Evolutionary conservation across 2,329 filamentous ascomycete genomes (phyloP).

Genomic region (Aspergillus candidus): DNA sequence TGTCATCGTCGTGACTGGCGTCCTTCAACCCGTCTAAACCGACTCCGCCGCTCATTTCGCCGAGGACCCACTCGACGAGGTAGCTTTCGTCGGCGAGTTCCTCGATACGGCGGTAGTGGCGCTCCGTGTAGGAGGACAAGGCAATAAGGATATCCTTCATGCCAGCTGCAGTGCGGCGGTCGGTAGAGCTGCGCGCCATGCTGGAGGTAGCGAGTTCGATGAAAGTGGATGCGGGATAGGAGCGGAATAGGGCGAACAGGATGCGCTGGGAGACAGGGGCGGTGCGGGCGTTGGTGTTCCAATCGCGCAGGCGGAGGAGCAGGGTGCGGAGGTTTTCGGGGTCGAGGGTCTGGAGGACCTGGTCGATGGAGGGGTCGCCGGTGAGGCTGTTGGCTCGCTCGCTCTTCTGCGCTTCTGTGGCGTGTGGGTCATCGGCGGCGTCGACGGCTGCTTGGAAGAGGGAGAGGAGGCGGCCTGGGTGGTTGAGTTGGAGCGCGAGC

Average conservation of each 20-base stretch:
- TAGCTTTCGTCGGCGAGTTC: slow-evolving; percentile 92
- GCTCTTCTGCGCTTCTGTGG: slow-evolving; percentile 28
- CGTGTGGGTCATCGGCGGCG: slow-evolving; percentile 56
- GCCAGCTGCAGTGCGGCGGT: slow-evolving; percentile 47
- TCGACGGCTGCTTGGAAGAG: slow-evolving; percentile 78
- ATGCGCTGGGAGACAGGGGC: slow-evolving; percentile 80
- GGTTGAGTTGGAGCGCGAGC: slow-evolving; percentile 86
- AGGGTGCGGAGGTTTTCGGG: slow-evolving; percentile 82
- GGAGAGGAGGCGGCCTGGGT: slow-evolving; percentile 76
- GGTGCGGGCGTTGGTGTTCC: slow-evolving; percentile 93
- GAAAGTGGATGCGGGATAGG: slow-evolving; percentile 72
- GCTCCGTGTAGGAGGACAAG: slow-evolving; percentile 84
- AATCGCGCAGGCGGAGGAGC: slow-evolving; percentile 78
- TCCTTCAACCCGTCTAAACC: slow-evolving; percentile 30
- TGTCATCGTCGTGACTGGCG: slow-evolving; percentile 15
- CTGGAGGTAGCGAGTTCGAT: slow-evolving; percentile 55
- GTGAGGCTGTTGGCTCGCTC: slow-evolving; percentile 33
- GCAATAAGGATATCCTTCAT: slow-evolving; percentile 80
- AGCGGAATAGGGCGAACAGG: slow-evolving; percentile 69
- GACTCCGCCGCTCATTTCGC: slow-evolving; percentile 77
- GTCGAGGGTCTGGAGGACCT: slow-evolving; percentile 70
- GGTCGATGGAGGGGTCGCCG: slow-evolving; percentile 60
- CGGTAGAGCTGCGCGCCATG: slow-evolving; percentile 25
- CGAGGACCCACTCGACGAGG: slow-evolving; percentile 84
- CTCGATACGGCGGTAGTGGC: slow-evolving; percentile 84